Conservation (phyloP, 768 basidiomycete species). For the Auriscalpium microsporum region DNA sequence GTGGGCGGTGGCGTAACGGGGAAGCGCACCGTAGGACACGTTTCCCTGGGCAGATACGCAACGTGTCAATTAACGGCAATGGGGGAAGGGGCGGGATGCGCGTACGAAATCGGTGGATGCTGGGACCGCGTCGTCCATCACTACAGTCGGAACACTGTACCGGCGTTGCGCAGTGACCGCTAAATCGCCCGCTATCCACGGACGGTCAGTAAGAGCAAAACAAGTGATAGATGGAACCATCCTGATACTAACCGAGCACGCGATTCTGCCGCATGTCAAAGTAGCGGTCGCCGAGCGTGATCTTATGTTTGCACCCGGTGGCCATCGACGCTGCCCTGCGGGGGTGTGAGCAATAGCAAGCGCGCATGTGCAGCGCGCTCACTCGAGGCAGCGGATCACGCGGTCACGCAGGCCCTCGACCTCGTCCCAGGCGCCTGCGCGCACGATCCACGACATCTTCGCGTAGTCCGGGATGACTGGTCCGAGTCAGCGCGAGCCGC, state of each 20-base stretch:
- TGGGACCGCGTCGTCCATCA: not conserved
- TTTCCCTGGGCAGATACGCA: conserved; percentile 6
- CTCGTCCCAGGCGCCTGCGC: conserved; percentile 57
- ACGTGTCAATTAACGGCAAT: not conserved
- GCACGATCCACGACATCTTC: conserved; percentile 61
- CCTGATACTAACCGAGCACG: conserved; percentile 12
- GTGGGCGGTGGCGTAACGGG: not conserved
- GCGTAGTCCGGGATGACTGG: conserved; percentile 81
- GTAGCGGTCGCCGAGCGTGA: conserved; percentile 1
- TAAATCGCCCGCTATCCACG: conserved; percentile 9
- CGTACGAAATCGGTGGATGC: conserved; percentile 16
- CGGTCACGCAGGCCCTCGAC: conserved; percentile 46
- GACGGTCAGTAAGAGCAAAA: too few species aligned
- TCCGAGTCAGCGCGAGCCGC: not conserved
- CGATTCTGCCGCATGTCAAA: conserved; percentile 12
- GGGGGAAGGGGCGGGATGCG: not conserved
- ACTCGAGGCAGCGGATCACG: conserved; percentile 68
- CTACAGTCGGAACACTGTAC: conserved; percentile 8
- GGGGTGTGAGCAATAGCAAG: not conserved
- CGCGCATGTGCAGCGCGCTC: conserved; percentile 17
- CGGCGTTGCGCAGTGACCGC: conserved; percentile 8
- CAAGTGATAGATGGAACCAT: not conserved
- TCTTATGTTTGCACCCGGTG: conserved; percentile 9
- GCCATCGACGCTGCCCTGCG: conserved; percentile 9
- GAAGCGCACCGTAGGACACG: conserved; percentile 12